Evolutionary conservation across 139 green algal species (phyloP), one percentile per base, ranked within the genome.

Genomic region (Volvox africanus): DNA sequence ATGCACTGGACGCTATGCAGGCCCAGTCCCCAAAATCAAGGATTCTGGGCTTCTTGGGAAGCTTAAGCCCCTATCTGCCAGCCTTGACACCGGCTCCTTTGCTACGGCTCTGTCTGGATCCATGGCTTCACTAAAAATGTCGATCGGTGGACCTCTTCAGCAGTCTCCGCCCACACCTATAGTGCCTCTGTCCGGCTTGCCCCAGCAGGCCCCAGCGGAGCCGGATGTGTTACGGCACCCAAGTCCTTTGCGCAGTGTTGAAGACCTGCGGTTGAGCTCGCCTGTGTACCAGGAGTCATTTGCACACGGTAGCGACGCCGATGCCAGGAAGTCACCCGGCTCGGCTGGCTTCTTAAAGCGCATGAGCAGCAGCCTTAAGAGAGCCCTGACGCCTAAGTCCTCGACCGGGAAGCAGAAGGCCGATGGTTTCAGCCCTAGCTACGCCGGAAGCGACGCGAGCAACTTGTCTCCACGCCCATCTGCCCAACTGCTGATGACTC

Each of bases 381-480:
- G 73, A 67, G 44, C 44, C 2, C n/a, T 89, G 37, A 82, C 71
- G n/a, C 85, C 85, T 1, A 89, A 73, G 44, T 83, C 69, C 0
- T 82, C 85, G 1, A 11, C 44, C n/a, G 20, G 71, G 12, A 82
- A 82, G 44, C 44, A 73, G 0, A 82, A 89, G 85, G 26, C 6
- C 24, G 61, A 18, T 0, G 55, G 21, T 30, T 24, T 24, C 82
- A 68, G 68, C 68, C 36, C 36, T 18, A n/a, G 68, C 68, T 89
- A 71, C 36, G 84, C 84, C 13, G 84, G 71, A 61, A 89, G 85
- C 44, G 85, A 89, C 84, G n/a, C n/a, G n/a, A n/a, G n/a, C n/a
- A n/a, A n/a, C n/a, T n/a, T n/a, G n/a, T n/a, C n/a, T n/a, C n/a
- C 84, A 3, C 26, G 37, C 2, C 84, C 84, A 1, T 82, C 68